Conservation (phyloP, 83 land plant species). For the Larix sibirica region DNA sequence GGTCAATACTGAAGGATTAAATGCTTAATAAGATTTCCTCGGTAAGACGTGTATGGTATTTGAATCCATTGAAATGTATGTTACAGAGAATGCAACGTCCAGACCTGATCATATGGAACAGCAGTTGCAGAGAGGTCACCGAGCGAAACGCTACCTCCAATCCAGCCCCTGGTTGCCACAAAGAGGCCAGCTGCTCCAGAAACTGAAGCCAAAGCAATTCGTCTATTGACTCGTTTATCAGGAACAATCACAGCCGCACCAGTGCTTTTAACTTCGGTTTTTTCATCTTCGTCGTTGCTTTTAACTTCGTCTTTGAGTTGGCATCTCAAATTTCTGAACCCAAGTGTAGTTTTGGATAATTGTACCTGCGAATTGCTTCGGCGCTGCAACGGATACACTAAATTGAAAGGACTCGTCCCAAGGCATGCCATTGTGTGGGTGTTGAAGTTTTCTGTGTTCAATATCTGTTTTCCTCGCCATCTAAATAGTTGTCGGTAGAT, state of each 20-base stretch:
- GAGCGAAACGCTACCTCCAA: constrained; percentile 64
- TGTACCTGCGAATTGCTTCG: not conserved
- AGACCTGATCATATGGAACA: constrained; percentile 91
- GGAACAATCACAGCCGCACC: constrained; percentile 34
- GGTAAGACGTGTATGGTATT: not conserved
- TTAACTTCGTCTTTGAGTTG: not conserved
- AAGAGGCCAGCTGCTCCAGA: constrained; percentile 75
- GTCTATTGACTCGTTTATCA: constrained; percentile 52
- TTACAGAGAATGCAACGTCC: not conserved
- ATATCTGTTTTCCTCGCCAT: no score
- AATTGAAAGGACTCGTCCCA: not conserved
- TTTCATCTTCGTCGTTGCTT: not conserved
- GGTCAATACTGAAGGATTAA: not conserved
- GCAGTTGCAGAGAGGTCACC: constrained; percentile 76
- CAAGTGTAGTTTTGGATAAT: not conserved
- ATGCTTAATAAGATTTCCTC: not conserved
- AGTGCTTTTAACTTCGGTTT: not conserved
- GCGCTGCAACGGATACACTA: no score
- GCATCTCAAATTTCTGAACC: not conserved
- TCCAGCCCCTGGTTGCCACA: constrained; percentile 52
- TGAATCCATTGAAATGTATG: not conserved
- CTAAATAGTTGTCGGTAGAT: no score
- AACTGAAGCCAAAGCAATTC: constrained; percentile 68
- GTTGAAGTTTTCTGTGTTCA: no score
- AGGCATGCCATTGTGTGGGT: not conserved